phyloP scores from a whole-genome alignment of 257 asterid genomes.

The Buddleja alternifolia region DNA sequence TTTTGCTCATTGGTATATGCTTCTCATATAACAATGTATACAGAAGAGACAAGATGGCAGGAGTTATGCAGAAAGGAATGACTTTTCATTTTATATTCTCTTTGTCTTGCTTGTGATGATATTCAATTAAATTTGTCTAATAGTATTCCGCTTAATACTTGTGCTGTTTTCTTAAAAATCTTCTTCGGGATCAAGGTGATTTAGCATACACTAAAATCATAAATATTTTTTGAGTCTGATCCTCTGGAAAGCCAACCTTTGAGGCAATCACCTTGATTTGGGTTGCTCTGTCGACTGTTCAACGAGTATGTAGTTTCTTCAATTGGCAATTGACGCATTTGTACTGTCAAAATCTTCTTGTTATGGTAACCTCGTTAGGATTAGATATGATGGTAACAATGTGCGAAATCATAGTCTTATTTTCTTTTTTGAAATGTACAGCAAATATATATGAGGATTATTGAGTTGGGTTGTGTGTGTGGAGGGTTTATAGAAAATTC shows the following conservation, averaged over 20 bases:
- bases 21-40: not conserved
- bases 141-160: too few species aligned
- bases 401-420: not conserved
- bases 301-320: conserved; percentile 1
- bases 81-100: not conserved
- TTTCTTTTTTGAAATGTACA: not conserved
- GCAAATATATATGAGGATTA: not conserved
- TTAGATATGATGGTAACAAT: not conserved
- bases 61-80: not conserved
- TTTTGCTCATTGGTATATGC: not conserved
- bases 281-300: conserved; percentile 9
- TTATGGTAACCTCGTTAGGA: not conserved
- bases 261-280: not conserved
- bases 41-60: not conserved
- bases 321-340: not conserved
- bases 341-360: not conserved
- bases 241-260: not conserved
- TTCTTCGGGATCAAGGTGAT: not conserved
- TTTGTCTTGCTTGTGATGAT: conserved; percentile 10
- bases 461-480: too few species aligned
- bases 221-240: not conserved
- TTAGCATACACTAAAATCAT: not conserved
- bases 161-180: not conserved
- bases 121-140: not conserved
- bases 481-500: conserved; percentile 15